Evolutionary conservation across 177 flowering plant species (phyloP), one percentile per base, ranked within the genome.

Genomic region (Vitis hybrid): DNA sequence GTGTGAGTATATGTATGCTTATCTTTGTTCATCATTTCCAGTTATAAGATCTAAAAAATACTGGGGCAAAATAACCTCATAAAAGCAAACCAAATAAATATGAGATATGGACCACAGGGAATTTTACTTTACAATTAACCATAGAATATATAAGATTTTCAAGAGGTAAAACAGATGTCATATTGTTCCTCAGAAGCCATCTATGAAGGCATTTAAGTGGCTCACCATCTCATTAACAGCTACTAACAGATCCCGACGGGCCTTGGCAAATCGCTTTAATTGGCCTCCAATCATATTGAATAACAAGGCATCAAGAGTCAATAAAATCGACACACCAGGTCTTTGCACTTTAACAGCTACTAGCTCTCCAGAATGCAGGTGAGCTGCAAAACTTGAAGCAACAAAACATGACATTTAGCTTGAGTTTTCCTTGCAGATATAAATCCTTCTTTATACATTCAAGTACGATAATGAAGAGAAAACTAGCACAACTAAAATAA

Each of bases 281-380:
- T 95, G 99, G 61, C 98, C 98, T 22, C 99, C 94, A 72, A 95
- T 90, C 98, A 95, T 86, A 54, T 90, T 77, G 74, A 95, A 95
- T 72, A 95, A 75, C 68, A 91, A 67, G 64, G 99, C 98, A 86
- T 95, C 99, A 74, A 90, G 96, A 26, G 96, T 95, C 87, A 95
- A 82, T 53, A 70, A 64, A 65, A 77, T 88, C 14, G 89, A 76
- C 94, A 95, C 91, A 34, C 97, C 97, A 68, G 99, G 99, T 78
- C 99, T 88, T 82, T 95, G 99, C 53, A 95, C 99, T 81, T 95
- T 95, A 73, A 95, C 98, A 72, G 99, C 99, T 73, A 92, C 99
- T 59, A 90, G 87, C 87, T 92, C 97, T 74, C 99, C 98, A 78
- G 97, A 82, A 81, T 85, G 91, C 86, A 95, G 78, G 75, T 87